These are phyloP conservation scores for Brassica napus DNA, from an alignment of 345 rosid genomes.

Conservation along the genomic window Da-Ae NC_063450.1:44369001-44369500, in stretches of 20 bases:
- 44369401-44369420: slow-evolving; percentile 13
- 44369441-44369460: not conserved
- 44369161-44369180: slow-evolving; percentile 4
- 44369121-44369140: slow-evolving; percentile 29
- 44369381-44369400: slow-evolving; percentile 9
- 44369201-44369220: slow-evolving; percentile 28
- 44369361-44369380: not conserved
- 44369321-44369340: slow-evolving; percentile 12
- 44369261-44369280: not conserved
- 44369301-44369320: not conserved
- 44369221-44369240: not conserved
- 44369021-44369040: slow-evolving; percentile 7
- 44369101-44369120: slow-evolving; percentile 20
- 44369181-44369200: slow-evolving; percentile 36
- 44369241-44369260: not conserved
- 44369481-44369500: slow-evolving; percentile 10
- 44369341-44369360: slow-evolving; percentile 1
- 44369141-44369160: slow-evolving; percentile 25
- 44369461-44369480: too few species aligned
- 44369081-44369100: slow-evolving; percentile 34
- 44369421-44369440: not conserved
- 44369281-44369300: not conserved
- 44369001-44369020: not conserved
- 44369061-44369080: slow-evolving; percentile 29
- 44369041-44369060: slow-evolving; percentile 31